phyloP scores from a whole-genome alignment of 225 moss, liverwort and hornwort species.

The Physcomitrellopsis africana region DNA sequence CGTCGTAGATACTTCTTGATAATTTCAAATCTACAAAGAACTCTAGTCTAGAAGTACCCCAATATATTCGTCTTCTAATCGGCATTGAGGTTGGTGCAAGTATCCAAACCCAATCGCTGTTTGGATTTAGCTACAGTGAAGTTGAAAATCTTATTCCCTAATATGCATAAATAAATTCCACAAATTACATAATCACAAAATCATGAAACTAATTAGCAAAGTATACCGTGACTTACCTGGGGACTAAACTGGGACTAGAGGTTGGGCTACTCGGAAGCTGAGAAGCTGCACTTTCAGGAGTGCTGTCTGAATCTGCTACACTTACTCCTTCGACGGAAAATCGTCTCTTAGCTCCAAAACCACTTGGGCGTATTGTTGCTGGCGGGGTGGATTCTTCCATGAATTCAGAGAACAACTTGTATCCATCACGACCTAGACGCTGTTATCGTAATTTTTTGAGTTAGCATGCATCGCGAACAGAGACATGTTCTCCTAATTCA shows the following conservation, averaged over 20 bases:
- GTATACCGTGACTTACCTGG: conserved; percentile 48
- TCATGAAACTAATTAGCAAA: conserved; percentile 11
- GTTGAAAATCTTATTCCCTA: neutral
- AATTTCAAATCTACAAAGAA: conserved; percentile 11
- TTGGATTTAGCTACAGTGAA: neutral
- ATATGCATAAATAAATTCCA: neutral
- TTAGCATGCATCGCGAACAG: neutral
- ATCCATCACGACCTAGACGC: conserved; percentile 74
- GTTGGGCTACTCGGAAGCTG: conserved; percentile 48
- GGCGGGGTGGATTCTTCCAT: conserved; percentile 77
- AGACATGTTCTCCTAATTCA: conserved; percentile 5
- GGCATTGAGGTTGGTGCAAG: neutral
- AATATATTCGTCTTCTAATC: neutral
- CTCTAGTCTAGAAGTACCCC: conserved; percentile 3
- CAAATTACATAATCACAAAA: conserved; percentile 11
- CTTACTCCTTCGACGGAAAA: conserved; percentile 68
- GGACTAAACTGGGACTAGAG: conserved; percentile 51
- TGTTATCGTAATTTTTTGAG: neutral
- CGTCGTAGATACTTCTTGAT: neutral
- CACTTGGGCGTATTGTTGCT: conserved; percentile 72
- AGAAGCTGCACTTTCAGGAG: conserved; percentile 60
- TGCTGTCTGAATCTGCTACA: conserved; percentile 41
- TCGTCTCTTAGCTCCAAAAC: conserved; percentile 69
- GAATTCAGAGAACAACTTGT: conserved; percentile 76
- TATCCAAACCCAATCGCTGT: neutral